Conservation (phyloP, 345 rosid genomes). For the Microcos paniculata region DNA sequence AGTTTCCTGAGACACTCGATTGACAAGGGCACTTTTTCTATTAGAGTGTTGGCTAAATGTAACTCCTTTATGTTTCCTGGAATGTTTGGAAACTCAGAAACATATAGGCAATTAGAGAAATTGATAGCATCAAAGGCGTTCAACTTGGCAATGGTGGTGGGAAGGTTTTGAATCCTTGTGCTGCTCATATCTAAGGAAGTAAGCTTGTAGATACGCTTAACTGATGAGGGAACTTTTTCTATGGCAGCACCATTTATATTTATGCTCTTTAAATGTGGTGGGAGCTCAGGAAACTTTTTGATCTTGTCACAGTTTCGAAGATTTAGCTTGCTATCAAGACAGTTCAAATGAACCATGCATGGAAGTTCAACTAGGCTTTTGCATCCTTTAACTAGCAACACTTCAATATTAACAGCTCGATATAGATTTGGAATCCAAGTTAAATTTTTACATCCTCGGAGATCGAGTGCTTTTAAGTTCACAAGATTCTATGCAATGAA, state of each 20-base stretch:
- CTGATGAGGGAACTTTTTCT: constrained; percentile 1
- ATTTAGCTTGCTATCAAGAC: no score
- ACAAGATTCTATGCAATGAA: no score
- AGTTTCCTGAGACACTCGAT: background rate
- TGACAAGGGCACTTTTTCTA: background rate
- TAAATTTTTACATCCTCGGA: no score
- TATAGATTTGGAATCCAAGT: no score
- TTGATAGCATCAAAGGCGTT: background rate
- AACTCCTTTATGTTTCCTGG: background rate
- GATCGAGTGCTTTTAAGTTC: no score
- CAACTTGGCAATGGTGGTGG: no score
- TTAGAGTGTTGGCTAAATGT: background rate
- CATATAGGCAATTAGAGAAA: background rate
- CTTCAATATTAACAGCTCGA: no score
- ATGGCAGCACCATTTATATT: background rate
- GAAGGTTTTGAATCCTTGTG: no score
- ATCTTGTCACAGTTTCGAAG: background rate
- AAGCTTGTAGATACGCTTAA: constrained; percentile 4
- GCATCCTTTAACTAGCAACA: no score
- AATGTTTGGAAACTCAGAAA: background rate
- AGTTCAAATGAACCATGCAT: no score
- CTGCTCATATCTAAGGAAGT: background rate
- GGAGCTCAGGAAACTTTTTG: background rate
- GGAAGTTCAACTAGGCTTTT: no score
- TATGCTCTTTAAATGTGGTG: background rate